Conservation (phyloP, 2,329 filamentous ascomycete species). For the Paecilomyces formosus region DNA sequence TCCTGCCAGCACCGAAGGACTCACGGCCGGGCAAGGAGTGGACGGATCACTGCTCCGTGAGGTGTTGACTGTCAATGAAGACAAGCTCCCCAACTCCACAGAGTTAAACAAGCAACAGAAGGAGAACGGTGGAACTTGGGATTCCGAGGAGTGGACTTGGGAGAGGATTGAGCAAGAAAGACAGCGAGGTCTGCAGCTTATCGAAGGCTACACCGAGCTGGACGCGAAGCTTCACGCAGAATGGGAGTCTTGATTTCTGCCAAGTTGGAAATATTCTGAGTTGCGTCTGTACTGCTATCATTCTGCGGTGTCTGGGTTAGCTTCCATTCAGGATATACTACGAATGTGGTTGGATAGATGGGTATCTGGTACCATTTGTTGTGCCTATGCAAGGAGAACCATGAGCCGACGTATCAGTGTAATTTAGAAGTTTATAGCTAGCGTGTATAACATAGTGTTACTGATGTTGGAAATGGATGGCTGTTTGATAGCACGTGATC, state of each 20-base stretch:
- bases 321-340: neutral
- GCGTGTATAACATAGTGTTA: neutral
- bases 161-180: constrained; percentile 53
- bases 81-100: constrained; percentile 18
- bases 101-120: constrained; percentile 23
- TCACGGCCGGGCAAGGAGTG: constrained; percentile 22
- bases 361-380: neutral
- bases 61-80: constrained; percentile 26
- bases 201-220: constrained; percentile 47
- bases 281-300: neutral
- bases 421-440: neutral
- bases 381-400: neutral
- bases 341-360: neutral
- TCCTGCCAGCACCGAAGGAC: constrained; percentile 23
- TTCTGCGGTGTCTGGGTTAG: neutral
- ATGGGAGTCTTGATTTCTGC: constrained; percentile 19
- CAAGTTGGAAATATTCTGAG: neutral
- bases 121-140: constrained; percentile 23
- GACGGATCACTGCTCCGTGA: constrained; percentile 29
- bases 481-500: neutral
- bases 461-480: neutral
- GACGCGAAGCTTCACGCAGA: constrained; percentile 46
- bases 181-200: constrained; percentile 46
- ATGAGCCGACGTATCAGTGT: neutral
- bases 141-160: constrained; percentile 49